phyloP scores from a whole-genome alignment of 2,329 filamentous ascomycete species.

The Trichoderma endophyticum region DNA sequence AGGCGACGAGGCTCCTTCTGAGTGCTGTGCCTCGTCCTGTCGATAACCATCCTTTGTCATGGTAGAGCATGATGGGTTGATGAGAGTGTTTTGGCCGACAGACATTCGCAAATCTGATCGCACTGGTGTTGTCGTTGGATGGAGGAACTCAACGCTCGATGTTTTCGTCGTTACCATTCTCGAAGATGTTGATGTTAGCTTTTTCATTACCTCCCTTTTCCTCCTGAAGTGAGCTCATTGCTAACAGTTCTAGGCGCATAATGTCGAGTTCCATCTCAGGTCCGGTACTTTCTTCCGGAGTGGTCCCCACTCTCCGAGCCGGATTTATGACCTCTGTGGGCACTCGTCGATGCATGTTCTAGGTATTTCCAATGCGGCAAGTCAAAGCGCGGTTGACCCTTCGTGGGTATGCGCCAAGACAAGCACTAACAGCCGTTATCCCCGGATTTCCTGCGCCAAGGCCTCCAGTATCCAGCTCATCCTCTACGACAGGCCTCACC shows the following conservation, averaged over 20 bases:
- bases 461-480: constrained; percentile 80
- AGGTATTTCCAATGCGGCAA: constrained; percentile 69
- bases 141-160: constrained; percentile 89
- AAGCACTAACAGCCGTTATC: constrained; percentile 52
- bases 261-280: constrained; percentile 84
- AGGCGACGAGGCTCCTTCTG: constrained; percentile 93
- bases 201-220: background rate
- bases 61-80: constrained; percentile 78
- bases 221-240: background rate
- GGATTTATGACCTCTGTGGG: constrained; percentile 82
- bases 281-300: constrained; percentile 79
- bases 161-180: constrained; percentile 86
- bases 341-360: constrained; percentile 80
- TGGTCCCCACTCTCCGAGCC: constrained; percentile 72
- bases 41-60: constrained; percentile 48
- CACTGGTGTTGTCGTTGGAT: constrained; percentile 87
- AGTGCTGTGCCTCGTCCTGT: constrained; percentile 29
- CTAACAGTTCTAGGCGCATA: constrained; percentile 54
- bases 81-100: constrained; percentile 98
- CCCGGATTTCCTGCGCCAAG: constrained; percentile 69
- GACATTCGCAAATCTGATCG: constrained; percentile 70
- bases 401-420: constrained; percentile 65
- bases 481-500: constrained; percentile 81
- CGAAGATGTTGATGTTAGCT: constrained; percentile 80
- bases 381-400: constrained; percentile 53